These are phyloP conservation scores for Plasmodium inui DNA, from an alignment of 169 alveolate genomes.

Conservation along the genomic window DNA sequence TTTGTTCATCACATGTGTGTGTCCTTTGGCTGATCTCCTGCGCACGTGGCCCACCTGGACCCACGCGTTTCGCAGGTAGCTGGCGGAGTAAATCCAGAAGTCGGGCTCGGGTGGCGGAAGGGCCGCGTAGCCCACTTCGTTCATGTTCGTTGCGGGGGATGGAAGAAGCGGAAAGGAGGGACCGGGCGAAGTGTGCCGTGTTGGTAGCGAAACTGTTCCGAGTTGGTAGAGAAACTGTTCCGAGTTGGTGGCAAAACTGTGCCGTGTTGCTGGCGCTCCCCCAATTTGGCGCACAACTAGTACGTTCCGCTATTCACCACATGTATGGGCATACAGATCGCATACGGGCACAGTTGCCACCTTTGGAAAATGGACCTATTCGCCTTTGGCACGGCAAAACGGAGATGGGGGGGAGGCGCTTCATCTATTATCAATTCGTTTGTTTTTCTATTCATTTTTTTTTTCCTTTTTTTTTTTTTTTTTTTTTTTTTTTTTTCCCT, in stretches of 20 bases:
- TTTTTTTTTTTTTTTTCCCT: neutral
- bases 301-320: no score
- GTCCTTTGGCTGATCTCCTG: neutral
- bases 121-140: conserved; percentile 20
- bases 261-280: no score
- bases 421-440: no score
- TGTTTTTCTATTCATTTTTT: no score
- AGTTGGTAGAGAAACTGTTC: neutral
- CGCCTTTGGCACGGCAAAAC: neutral
- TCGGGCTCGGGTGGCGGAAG: conserved; percentile 73
- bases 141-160: neutral
- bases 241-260: no score
- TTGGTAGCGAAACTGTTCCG: neutral
- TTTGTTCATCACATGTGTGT: neutral
- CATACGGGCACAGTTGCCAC: no score
- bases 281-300: no score
- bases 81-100: conserved; percentile 73
- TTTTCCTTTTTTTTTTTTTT: neutral
- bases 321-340: no score
- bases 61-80: conserved; percentile 46
- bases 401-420: no score
- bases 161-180: neutral
- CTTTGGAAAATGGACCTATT: neutral
- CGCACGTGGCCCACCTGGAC: conserved; percentile 27
- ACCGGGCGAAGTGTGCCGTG: no score